A percentile compares a stretch with the other conserved stretches of the same genome.
Evolutionary conservation across 2,329 filamentous ascomycete genomes (phyloP).

Genomic region (Colletotrichum sp.): DNA sequence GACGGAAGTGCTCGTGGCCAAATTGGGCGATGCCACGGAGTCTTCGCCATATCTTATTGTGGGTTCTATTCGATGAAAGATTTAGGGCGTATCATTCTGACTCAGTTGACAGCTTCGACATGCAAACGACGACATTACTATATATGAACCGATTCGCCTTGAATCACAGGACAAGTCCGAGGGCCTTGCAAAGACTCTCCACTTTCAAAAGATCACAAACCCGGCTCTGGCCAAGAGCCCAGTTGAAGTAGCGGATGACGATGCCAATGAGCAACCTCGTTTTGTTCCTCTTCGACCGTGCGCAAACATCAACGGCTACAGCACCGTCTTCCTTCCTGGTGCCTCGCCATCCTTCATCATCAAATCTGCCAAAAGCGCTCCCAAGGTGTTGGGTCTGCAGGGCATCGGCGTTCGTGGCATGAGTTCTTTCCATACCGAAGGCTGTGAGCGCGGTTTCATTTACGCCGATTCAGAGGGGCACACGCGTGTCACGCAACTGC

Average conservation of each 20-base stretch:
- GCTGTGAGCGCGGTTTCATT: conserved; percentile 82
- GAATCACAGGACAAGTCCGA: conserved; percentile 37
- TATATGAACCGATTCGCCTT: conserved; percentile 81
- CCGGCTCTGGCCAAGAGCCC: conserved; percentile 66
- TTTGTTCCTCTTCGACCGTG: conserved; percentile 63
- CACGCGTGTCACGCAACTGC: conserved; percentile 76
- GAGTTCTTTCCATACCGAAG: conserved; percentile 77
- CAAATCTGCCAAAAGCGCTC: conserved; percentile 78
- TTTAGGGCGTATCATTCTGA: background rate
- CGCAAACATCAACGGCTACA: conserved; percentile 76
- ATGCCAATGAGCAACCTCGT: conserved; percentile 49
- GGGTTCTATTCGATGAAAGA: conserved; percentile 35
- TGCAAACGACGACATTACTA: conserved; percentile 78
- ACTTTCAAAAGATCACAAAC: conserved; percentile 80
- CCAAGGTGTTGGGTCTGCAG: conserved; percentile 76
- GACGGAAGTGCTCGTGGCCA: conserved; percentile 80
- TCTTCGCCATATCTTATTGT: conserved; percentile 83
- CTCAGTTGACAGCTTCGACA: conserved; percentile 69
- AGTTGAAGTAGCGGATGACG: conserved; percentile 54
- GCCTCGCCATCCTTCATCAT: conserved; percentile 81
- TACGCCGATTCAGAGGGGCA: conserved; percentile 78
- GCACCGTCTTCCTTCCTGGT: conserved; percentile 83
- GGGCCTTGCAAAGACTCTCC: conserved; percentile 62
- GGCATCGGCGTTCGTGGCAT: conserved; percentile 73
- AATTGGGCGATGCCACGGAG: conserved; percentile 78